These are phyloP conservation scores for Fraxinus angustifolia DNA, from an alignment of 305 asterid genomes.

Conservation along the genomic window DNA sequence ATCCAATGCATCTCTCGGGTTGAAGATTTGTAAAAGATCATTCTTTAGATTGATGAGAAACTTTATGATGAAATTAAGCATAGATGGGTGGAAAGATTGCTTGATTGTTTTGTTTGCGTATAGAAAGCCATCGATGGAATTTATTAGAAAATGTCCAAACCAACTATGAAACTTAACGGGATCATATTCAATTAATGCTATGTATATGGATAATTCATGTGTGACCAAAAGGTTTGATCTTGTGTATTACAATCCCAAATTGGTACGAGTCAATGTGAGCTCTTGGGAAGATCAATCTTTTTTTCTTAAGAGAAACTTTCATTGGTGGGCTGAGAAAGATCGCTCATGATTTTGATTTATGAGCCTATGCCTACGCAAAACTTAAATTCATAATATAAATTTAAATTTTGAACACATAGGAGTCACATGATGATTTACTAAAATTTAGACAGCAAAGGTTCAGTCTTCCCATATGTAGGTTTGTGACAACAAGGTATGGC, in stretches of 20 bases:
- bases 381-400: too few relatives aligned
- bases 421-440: neutral
- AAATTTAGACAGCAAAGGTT: neutral
- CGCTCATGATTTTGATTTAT: neutral
- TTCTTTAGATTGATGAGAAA: neutral
- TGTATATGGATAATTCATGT: neutral
- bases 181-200: neutral
- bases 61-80: neutral
- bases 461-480: neutral
- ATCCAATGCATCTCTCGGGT: neutral
- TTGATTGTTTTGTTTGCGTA: neutral
- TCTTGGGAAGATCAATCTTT: neutral
- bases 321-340: neutral
- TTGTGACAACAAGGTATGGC: neutral
- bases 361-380: neutral
- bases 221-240: neutral
- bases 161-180: neutral
- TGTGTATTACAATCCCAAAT: neutral
- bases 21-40: neutral
- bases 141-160: neutral
- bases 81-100: neutral
- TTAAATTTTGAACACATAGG: neutral
- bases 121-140: neutral
- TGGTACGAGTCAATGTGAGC: neutral
- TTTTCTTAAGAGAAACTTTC: neutral